Conservation (phyloP, 106 monocot genomes). For the Narthecium ossifragum region DNA sequence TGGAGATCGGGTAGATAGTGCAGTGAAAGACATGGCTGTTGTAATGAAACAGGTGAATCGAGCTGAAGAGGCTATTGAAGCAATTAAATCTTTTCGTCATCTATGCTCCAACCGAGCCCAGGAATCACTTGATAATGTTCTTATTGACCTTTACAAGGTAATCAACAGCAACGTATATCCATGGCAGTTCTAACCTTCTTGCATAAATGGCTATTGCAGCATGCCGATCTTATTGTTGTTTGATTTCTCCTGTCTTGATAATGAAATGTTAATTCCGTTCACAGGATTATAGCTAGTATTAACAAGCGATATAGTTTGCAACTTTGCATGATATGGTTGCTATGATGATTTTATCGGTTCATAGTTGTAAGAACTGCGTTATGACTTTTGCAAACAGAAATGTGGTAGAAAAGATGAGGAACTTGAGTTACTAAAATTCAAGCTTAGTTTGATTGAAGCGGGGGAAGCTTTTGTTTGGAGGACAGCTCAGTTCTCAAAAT, state of each 20-base stretch:
- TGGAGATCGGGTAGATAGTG: constrained; percentile 36
- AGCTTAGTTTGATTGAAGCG: constrained; percentile 18
- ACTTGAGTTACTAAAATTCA: constrained; percentile 18
- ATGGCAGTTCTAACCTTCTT: neutral
- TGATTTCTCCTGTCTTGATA: too few relatives aligned
- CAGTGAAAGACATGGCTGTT: constrained; percentile 35
- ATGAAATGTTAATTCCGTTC: too few relatives aligned
- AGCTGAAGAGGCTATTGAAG: constrained; percentile 37
- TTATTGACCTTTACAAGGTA: constrained; percentile 40
- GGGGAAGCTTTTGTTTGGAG: constrained; percentile 25
- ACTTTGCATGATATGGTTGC: too few relatives aligned
- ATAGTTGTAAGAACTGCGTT: too few relatives aligned
- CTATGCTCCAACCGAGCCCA: constrained; percentile 25
- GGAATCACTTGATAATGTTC: constrained; percentile 32
- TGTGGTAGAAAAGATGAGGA: constrained; percentile 24
- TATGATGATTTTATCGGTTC: too few relatives aligned
- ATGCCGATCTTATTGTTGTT: too few relatives aligned
- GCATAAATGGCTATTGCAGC: too few relatives aligned
- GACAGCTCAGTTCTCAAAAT: constrained; percentile 12
- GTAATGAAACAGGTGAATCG: constrained; percentile 24
- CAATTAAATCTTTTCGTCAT: constrained; percentile 32
- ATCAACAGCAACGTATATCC: neutral
- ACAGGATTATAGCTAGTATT: too few relatives aligned
- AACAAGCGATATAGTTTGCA: too few relatives aligned
- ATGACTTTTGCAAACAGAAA: constrained; percentile 12